Base-by-base conservation (phyloP, 164 flowering plant genomes). In the Liquidambar formosana region DNA sequence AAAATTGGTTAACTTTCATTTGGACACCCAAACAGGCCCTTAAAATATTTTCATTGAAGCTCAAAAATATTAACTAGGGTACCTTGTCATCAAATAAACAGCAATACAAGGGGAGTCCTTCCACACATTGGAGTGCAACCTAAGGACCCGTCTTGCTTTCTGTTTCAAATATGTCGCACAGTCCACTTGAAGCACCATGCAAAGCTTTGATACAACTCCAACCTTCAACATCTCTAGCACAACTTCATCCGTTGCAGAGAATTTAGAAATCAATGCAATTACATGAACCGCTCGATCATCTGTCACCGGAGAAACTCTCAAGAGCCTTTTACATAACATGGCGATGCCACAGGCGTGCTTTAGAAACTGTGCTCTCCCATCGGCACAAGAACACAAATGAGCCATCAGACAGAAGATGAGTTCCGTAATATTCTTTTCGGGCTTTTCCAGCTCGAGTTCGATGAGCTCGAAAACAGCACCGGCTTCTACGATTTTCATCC, bases 91-190 rank as follows among this genome's bases (percentile, higher is more conserved):
- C 21, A 82, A 66, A 66, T 82, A 79, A 23, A 75, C 76, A 57
- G 74, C 75, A 58, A 88, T 79, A 69, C 93, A 88, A 70, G 90
- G 88, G 25, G 90, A 88, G 64, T 82, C 73, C 33, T 74, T 80
- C 90, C 90, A 88, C 8, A 66, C 77, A 45, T 62, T 61, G 13
- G 71, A 70, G 43, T 88, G 87, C 75, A 63, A 13, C 71, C 85
- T 83, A 14, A 88, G 80, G 10, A 84, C 67, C 33, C 49, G 80
- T 44, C 82, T 84, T 0, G 86, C 88, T 45, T 75, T 83, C n/a
- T 77, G 73, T 74, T 85, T 88, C 81, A 85, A 61, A 57, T 68
- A 51, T 0, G 49, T 8, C 1, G 57, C 71, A 67, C 80, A 72
- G 56, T 88, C 78, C 18, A 83, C 80, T 65, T 83, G 87, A n/a